phyloP scores from a whole-genome alignment of 306 rosid species.

The Lathyrus oleraceus region DNA sequence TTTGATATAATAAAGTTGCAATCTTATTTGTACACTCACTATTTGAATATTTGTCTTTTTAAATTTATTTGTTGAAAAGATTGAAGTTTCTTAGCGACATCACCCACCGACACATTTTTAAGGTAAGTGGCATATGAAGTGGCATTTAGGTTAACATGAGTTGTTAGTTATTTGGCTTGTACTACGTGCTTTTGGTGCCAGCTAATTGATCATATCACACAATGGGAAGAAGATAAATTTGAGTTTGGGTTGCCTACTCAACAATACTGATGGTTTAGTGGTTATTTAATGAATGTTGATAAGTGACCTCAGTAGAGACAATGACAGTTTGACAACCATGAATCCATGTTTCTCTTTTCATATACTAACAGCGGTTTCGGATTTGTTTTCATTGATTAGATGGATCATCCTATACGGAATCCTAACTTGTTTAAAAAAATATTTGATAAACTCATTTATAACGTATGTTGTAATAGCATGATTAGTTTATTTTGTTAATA shows the following conservation, averaged over 20 bases:
- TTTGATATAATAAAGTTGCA: slow-evolving; percentile 33
- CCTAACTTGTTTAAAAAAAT: no score
- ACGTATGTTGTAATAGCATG: no score
- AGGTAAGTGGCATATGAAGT: neutral
- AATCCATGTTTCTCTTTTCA: slow-evolving; percentile 22
- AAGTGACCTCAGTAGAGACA: slow-evolving; percentile 30
- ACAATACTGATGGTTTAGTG: slow-evolving; percentile 10
- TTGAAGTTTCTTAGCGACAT: neutral
- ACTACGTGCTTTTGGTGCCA: neutral
- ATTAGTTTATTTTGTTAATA: no score
- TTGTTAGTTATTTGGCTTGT: neutral
- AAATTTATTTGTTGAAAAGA: slow-evolving; percentile 6
- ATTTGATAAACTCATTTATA: no score
- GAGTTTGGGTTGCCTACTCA: neutral
- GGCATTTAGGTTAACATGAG: neutral
- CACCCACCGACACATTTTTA: slow-evolving; percentile 3
- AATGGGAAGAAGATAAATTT: neutral
- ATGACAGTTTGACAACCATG: slow-evolving; percentile 39
- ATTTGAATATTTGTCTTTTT: slow-evolving; percentile 8
- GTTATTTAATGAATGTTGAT: slow-evolving; percentile 1
- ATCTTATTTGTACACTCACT: neutral
- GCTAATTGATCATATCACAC: neutral
- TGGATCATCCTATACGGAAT: slow-evolving; percentile 3
- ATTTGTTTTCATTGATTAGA: slow-evolving; percentile 26
- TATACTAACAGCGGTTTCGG: slow-evolving; percentile 5